phyloP scores from a whole-genome alignment of 345 rosid species.

The Syzygium grande region DNA sequence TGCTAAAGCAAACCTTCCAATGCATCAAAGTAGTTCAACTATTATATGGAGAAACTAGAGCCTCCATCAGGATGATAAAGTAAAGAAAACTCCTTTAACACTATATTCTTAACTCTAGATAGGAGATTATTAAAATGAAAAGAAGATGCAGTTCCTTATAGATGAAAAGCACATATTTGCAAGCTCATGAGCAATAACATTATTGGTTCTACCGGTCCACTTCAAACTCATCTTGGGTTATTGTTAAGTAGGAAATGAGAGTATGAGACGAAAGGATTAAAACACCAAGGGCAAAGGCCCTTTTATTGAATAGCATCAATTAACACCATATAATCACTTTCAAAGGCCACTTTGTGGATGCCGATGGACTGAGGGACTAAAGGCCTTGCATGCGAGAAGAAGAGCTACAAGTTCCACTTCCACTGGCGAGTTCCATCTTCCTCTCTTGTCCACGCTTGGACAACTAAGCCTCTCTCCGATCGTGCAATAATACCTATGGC shows the following conservation, averaged over 20 bases:
- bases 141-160: too few relatives aligned
- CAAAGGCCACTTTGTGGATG: neutral
- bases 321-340: neutral
- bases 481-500: neutral
- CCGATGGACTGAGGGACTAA: accelerated
- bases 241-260: neutral
- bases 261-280: neutral
- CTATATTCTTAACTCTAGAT: too few relatives aligned
- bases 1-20: too few relatives aligned
- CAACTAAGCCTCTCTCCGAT: neutral
- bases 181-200: neutral
- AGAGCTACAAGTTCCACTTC: neutral
- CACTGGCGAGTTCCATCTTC: neutral
- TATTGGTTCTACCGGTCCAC: neutral
- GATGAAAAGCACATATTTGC: neutral
- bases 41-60: too few relatives aligned
- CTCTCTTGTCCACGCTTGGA: neutral
- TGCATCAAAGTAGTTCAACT: too few relatives aligned
- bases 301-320: neutral
- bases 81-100: too few relatives aligned
- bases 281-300: neutral
- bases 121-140: too few relatives aligned
- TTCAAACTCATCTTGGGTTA: neutral
- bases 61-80: too few relatives aligned
- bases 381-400: neutral